A percentile compares a stretch with the other conserved stretches of the same genome.
phyloP scores from a whole-genome alignment of 148 eudicot species.

The Chenopodium album region DNA sequence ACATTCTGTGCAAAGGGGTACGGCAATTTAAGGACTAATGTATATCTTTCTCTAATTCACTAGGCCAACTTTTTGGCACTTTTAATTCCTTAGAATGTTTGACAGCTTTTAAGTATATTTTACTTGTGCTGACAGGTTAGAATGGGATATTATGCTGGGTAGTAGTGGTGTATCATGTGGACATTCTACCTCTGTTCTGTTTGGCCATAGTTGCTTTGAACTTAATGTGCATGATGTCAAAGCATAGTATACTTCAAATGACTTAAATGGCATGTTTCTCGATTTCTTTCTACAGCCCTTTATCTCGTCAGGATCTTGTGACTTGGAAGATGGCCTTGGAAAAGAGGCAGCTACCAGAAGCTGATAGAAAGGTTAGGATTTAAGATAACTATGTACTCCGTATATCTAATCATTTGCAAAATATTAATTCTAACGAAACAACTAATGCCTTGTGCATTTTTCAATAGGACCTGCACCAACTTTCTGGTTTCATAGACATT shows the following conservation, averaged over 20 bases:
- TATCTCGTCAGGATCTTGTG: constrained; percentile 97
- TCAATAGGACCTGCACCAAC: constrained; percentile 60
- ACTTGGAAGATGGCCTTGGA: constrained; percentile 97
- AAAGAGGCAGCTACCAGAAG: constrained; percentile 77
- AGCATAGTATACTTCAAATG: not conserved
- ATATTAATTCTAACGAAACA: not conserved
- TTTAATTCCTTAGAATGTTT: not conserved
- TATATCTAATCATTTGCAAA: not conserved
- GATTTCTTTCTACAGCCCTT: constrained; percentile 53
- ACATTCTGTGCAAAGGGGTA: not conserved
- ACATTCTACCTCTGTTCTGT: not conserved
- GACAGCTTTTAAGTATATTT: not conserved
- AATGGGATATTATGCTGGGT: not conserved
- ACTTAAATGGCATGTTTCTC: not conserved
- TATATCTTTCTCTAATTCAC: not conserved
- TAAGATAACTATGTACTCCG: not conserved
- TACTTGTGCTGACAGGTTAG: not conserved
- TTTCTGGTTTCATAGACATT: constrained; percentile 88
- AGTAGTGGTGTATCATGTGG: not conserved
- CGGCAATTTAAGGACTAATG: not conserved
- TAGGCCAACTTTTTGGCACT: not conserved
- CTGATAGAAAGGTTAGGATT: constrained; percentile 67
- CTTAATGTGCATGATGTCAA: too few relatives aligned
- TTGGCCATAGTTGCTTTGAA: not conserved
- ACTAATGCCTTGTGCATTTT: constrained; percentile 13